Base-by-base conservation (phyloP, 2,329 filamentous ascomycete species). In the Coniochaeta ligniaria region DNA sequence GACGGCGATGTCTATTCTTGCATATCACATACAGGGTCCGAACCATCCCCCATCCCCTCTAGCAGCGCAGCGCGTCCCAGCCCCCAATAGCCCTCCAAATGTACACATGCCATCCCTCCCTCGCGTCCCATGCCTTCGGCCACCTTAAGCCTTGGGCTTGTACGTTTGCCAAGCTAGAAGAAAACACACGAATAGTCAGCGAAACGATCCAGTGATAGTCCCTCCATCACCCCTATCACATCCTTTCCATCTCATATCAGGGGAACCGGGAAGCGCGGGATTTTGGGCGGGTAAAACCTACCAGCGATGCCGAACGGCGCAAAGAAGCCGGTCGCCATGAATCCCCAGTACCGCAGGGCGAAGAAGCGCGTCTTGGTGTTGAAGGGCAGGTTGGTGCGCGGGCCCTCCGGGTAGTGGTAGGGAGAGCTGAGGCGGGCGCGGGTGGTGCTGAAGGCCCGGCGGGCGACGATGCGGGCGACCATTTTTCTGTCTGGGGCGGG, bases 391-490 rank as follows among this genome's bases (percentile, higher is more conserved):
- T 97, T 98, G 83, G 84, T 88, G 79, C 92, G 90, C 73, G 94
- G 91, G 67, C 94, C 95, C 83, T 98, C 94, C 70, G 94, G 89
- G 83, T 99, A 99, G 84, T 99, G 95, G 88, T 96, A 97, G 66
- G 93, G 93, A 75, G 91, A 96, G 71, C 83, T 85, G 75, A 96
- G 80, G 77, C 91, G 92, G 75, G 89, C 65, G 63, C 91, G 91
- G 75, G 94, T 96, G 73, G 91, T 87, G 78, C 92, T 89, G 89
- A 99, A 97, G 80, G 89, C 92, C 78, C 95, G 93, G 82, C 92
- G 92, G 84, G 88, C 84, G 64, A 66, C 67, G 62, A 69, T 83
- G 74, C 89, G 88, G 78, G 90, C 84, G 77, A 92, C 81, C 91
- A 96, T 96, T 90, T 28, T 41, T 12, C 41, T n/a, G n/a, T n/a